Evolutionary conservation across 495 filamentous ascomycete genomes (phyloP), one percentile per base, ranked within the genome.

Genomic region (Xylona heveae): DNA sequence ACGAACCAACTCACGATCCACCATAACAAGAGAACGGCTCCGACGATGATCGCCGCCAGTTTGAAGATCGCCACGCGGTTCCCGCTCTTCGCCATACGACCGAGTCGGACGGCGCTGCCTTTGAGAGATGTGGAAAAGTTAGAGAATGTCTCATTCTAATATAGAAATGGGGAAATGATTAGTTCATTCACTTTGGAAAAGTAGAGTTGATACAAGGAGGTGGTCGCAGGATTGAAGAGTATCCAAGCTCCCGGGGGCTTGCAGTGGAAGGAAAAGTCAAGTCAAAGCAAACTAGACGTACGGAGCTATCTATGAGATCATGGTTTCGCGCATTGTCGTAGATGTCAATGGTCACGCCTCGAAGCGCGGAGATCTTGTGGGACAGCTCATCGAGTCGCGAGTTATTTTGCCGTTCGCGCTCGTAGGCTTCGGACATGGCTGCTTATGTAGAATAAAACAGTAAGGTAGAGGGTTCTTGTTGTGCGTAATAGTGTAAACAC

Each of bases 261-360:
- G n/a, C n/a, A n/a, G n/a, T n/a, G n/a, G n/a, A n/a, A n/a, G n/a
- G n/a, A n/a, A n/a, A n/a, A n/a, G n/a, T n/a, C n/a, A n/a, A n/a
- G n/a, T n/a, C n/a, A n/a, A 34, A 19, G 28, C 14, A 12, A 35
- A 19, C 13, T 16, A 33, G 31, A 55, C 68, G 12, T 67, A 91
- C 82, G 26, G 78, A 80, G 42, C 68, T 64, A 50, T 95, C 82
- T 36, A 97, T 78, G 18, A 88, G 63, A 32, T 74, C 68, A 45
- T 93, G 84, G 44, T 75, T 68, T 24, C 79, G 66, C 24, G 88
- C 88, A 47, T 83, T 78, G 55, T 94, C 83, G 57, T 94, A 91
- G 49, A 97, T 97, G 56, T 95, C 80, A 27, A 94, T 71, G n/a
- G 88, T 97, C n/a, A 97, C 82, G 41, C 74, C 74, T 45, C 84